These are phyloP conservation scores for Hypoxylon perforatum DNA, from an alignment of 495 filamentous ascomycete genomes.

Conservation along the genomic window DNA sequence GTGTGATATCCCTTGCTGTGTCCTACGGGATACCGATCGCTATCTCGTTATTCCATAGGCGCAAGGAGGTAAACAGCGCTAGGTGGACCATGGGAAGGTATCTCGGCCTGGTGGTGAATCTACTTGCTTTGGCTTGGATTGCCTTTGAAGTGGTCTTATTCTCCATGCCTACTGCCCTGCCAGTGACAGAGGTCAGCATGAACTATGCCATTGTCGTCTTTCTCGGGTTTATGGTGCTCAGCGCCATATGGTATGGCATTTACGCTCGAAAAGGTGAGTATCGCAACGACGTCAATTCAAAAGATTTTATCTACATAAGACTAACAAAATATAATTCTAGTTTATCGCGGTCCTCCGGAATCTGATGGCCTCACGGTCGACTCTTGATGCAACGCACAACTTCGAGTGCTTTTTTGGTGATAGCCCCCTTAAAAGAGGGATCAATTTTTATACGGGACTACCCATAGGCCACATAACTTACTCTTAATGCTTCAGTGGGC, in stretches of 20 bases:
- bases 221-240: constrained; percentile 67
- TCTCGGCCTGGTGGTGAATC: constrained; percentile 56
- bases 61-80: constrained; percentile 56
- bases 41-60: constrained; percentile 40
- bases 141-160: constrained; percentile 68
- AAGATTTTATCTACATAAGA: background rate
- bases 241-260: constrained; percentile 53
- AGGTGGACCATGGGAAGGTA: constrained; percentile 65
- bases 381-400: constrained; percentile 6
- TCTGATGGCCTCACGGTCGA: constrained; percentile 39
- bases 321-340: constrained; percentile 19
- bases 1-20: constrained; percentile 69
- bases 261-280: constrained; percentile 47
- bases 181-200: constrained; percentile 67
- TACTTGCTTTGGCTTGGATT: constrained; percentile 60
- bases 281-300: background rate
- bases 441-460: no score
- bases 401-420: background rate
- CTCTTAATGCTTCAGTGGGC: no score
- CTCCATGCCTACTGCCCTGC: constrained; percentile 70
- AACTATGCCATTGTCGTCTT: constrained; percentile 74
- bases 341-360: constrained; percentile 43
- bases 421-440: no score
- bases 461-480: no score
- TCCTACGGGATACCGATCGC: constrained; percentile 71